Evolutionary conservation across 108 stramenopile species (phyloP).

Genomic region (Mayamaea pseudoterrestris): DNA sequence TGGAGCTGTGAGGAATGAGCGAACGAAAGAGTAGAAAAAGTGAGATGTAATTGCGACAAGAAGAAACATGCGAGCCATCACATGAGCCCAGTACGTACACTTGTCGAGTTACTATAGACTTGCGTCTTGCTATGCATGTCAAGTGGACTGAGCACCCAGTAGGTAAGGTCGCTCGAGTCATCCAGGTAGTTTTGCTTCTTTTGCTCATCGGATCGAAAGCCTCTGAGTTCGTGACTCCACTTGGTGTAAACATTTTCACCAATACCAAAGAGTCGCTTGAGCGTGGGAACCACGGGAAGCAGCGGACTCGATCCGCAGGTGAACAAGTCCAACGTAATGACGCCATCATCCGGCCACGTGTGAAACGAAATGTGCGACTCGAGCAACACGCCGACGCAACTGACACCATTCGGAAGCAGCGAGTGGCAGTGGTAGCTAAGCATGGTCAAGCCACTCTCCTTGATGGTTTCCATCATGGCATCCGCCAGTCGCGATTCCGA

Average conservation of each 20-base stretch:
- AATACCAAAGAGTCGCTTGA: constrained; percentile 46
- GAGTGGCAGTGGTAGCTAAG: constrained; percentile 71
- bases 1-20: too few species aligned
- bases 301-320: constrained; percentile 51
- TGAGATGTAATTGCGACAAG: constrained; percentile 14
- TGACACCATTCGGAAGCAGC: constrained; percentile 51
- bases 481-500: constrained; percentile 39
- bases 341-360: constrained; percentile 67
- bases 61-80: too few species aligned
- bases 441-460: constrained; percentile 38
- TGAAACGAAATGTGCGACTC: constrained; percentile 72
- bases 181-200: constrained; percentile 14
- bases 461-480: constrained; percentile 50
- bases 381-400: constrained; percentile 61
- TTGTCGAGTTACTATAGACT: constrained; percentile 9
- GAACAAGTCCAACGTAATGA: constrained; percentile 68
- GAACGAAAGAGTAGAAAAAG: too few species aligned
- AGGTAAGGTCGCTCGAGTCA: constrained; percentile 28
- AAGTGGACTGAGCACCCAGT: constrained; percentile 34
- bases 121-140: constrained; percentile 40
- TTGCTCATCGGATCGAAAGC: constrained; percentile 51
- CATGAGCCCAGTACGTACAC: too few species aligned
- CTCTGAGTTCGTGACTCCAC: constrained; percentile 73
- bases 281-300: constrained; percentile 43
- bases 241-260: constrained; percentile 23